Conservation (phyloP, 2,329 filamentous ascomycete species). For the Colletotrichum tofieldiae region DNA sequence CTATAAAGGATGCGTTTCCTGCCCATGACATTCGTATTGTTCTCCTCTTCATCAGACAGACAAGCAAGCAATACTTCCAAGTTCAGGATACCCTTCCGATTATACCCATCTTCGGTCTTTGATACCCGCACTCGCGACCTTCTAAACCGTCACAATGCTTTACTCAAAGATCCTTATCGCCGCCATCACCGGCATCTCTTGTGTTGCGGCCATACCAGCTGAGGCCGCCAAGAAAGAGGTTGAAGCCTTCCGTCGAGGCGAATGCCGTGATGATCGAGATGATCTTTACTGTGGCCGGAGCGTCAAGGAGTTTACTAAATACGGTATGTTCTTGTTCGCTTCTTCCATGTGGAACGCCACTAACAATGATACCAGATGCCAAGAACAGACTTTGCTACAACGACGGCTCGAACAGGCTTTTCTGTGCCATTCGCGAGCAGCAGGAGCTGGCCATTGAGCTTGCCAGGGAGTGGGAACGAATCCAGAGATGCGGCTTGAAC, state of each 20-base stretch:
- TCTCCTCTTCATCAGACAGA: slow-evolving; percentile 12
- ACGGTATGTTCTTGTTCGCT: slow-evolving; percentile 4
- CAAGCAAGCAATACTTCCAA: slow-evolving; percentile 22
- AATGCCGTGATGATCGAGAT: slow-evolving; percentile 26
- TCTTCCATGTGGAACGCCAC: neutral
- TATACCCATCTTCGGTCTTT: slow-evolving; percentile 18
- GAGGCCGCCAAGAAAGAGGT: slow-evolving; percentile 19
- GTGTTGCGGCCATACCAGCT: slow-evolving; percentile 34
- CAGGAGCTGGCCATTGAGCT: slow-evolving; percentile 25
- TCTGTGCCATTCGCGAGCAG: slow-evolving; percentile 39
- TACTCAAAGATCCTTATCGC: slow-evolving; percentile 30
- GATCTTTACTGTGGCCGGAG: slow-evolving; percentile 38
- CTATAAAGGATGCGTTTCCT: slow-evolving; percentile 28
- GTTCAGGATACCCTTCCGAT: slow-evolving; percentile 27
- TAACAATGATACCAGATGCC: slow-evolving; percentile 15
- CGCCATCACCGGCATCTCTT: slow-evolving; percentile 31
- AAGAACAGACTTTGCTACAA: slow-evolving; percentile 28
- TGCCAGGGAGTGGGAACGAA: slow-evolving; percentile 23
- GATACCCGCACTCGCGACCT: slow-evolving; percentile 3
- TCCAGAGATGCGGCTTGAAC: slow-evolving; percentile 22
- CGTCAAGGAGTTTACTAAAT: slow-evolving; percentile 30
- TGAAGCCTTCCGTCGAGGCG: slow-evolving; percentile 29
- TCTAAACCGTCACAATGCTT: slow-evolving; percentile 26
- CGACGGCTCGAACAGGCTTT: slow-evolving; percentile 30
- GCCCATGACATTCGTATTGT: neutral